These are phyloP conservation scores for Tulasnella calospora DNA, from an alignment of 768 basidiomycete genomes.

Conservation along the genomic window DNA sequence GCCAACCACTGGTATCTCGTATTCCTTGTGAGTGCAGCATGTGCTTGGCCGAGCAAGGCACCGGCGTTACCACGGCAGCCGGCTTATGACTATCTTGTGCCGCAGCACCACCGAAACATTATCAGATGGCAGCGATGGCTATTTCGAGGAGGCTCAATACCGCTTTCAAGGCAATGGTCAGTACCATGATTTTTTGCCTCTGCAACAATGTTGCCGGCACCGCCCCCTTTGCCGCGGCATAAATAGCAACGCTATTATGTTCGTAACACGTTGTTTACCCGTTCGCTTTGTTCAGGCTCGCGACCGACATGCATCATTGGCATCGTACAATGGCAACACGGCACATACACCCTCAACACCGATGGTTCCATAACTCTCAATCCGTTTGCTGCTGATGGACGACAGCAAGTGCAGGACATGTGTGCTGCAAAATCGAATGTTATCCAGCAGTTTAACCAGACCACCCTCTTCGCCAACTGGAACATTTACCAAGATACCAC, in stretches of 20 bases:
- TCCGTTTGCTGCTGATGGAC: constrained; percentile 75
- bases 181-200: constrained; percentile 28
- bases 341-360: constrained; percentile 56
- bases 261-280: constrained; percentile 13
- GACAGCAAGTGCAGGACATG: constrained; percentile 90
- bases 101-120: constrained; percentile 51
- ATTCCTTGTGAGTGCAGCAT: constrained; percentile 70
- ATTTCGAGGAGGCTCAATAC: constrained; percentile 87
- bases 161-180: constrained; percentile 82
- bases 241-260: background rate
- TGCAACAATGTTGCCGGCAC: background rate
- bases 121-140: constrained; percentile 40
- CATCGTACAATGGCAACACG: constrained; percentile 86
- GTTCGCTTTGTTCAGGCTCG: constrained; percentile 48
- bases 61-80: constrained; percentile 13
- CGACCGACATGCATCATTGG: constrained; percentile 86
- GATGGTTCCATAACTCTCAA: constrained; percentile 77
- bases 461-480: constrained; percentile 63
- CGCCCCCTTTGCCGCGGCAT: background rate
- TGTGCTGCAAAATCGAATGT: constrained; percentile 87
- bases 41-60: constrained; percentile 16
- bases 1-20: constrained; percentile 75
- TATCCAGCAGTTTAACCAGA: constrained; percentile 75
- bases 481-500: constrained; percentile 63
- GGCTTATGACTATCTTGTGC: constrained; percentile 4